Evolutionary conservation across 345 rosid species (phyloP).

Genomic region (Gossypium sturtianum): DNA sequence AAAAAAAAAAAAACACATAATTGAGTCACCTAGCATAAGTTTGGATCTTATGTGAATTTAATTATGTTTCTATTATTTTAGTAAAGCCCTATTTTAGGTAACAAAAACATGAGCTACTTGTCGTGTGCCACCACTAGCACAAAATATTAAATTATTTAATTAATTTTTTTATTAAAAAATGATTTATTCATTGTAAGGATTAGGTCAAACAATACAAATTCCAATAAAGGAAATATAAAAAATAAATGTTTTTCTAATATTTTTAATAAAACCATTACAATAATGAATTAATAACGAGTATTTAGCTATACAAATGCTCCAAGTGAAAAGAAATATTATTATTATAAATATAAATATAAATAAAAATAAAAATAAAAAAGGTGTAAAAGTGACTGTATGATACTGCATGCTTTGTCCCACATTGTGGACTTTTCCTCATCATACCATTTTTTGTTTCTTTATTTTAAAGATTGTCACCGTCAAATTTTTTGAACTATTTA

Average conservation of each 20-base stretch:
- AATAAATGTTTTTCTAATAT: too few relatives aligned
- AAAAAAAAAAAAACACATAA: background rate
- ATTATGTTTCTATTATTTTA: background rate
- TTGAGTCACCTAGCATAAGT: conserved; percentile 6
- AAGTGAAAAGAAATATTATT: too few relatives aligned
- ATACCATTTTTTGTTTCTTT: background rate
- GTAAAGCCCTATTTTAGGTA: background rate
- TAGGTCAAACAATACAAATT: conserved; percentile 29
- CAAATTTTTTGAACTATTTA: background rate
- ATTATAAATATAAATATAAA: too few relatives aligned
- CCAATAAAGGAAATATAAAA: background rate
- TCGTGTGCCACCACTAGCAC: conserved; percentile 24
- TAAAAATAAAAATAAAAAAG: background rate
- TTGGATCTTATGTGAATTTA: conserved; percentile 36
- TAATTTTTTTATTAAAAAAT: background rate
- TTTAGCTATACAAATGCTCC: too few relatives aligned
- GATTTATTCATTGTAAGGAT: conserved; percentile 14
- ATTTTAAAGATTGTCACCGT: background rate
- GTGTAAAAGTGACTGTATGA: conserved; percentile 29
- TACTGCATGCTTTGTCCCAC: conserved; percentile 41
- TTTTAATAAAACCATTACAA: too few relatives aligned
- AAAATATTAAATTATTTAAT: background rate
- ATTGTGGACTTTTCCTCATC: conserved; percentile 28
- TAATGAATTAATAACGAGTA: too few relatives aligned
- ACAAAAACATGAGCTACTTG: conserved; percentile 13